These are phyloP conservation scores for Diatrype stigma DNA, from an alignment of 2,329 filamentous ascomycete genomes.

Conservation along the genomic window DNA sequence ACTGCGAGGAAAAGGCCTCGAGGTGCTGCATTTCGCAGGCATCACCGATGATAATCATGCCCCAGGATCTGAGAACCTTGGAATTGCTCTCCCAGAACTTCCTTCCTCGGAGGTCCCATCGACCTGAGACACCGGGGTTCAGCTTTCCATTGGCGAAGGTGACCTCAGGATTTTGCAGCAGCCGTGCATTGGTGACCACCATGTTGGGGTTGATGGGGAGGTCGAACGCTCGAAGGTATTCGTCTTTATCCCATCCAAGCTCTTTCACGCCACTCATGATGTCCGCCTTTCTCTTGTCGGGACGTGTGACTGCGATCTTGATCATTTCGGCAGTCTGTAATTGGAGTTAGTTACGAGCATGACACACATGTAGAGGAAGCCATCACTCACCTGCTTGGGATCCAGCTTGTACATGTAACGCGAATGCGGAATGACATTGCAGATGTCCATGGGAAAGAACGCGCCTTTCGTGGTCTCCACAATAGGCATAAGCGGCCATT, in stretches of 20 bases:
- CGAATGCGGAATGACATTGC: conserved; percentile 49
- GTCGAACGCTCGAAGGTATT: conserved; percentile 67
- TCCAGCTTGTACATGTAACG: conserved; percentile 61
- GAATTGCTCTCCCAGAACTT: conserved; percentile 68
- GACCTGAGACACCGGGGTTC: conserved; percentile 64
- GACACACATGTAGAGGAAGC: not conserved
- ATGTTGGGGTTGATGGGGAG: conserved; percentile 64
- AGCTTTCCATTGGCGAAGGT: conserved; percentile 56
- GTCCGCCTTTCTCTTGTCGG: conserved; percentile 59
- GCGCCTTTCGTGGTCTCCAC: conserved; percentile 53
- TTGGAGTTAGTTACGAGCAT: not conserved
- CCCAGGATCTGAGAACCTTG: conserved; percentile 66
- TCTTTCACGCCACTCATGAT: conserved; percentile 66
- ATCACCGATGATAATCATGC: conserved; percentile 62
- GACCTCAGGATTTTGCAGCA: conserved; percentile 69
- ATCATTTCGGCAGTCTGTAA: conserved; percentile 81
- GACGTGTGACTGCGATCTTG: conserved; percentile 81
- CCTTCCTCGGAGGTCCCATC: conserved; percentile 84
- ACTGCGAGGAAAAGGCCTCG: conserved; percentile 49
- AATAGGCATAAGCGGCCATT: conserved; percentile 48
- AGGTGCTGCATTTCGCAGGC: conserved; percentile 51
- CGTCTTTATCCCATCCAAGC: conserved; percentile 65
- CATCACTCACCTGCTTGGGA: conserved; percentile 41
- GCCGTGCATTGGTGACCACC: conserved; percentile 62
- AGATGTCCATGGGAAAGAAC: conserved; percentile 59